Percentiles rank a stretch among this genome's conserved stretches.
phyloP scores from a whole-genome alignment of 805 yeast genomes.

The Lachancea thermotolerans region DNA sequence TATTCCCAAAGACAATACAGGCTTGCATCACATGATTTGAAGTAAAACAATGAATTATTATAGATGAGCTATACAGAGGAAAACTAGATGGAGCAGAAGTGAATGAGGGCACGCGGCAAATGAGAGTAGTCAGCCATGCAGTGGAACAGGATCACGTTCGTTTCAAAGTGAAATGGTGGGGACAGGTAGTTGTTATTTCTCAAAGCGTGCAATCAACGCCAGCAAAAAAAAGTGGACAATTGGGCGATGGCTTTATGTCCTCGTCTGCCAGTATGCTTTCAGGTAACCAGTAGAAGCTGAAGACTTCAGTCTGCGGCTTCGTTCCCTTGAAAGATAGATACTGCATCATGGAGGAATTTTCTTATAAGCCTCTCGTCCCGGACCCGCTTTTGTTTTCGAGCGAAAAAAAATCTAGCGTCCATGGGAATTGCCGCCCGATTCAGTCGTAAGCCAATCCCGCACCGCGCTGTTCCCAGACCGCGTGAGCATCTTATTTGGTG shows the following conservation, averaged over 20 bases:
- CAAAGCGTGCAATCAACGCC: constrained; percentile 5
- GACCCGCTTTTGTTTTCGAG: constrained; percentile 2
- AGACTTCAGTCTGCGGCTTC: constrained; percentile 8
- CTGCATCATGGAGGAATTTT: constrained; percentile 36
- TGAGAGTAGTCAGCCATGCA: neutral
- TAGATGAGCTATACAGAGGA: neutral
- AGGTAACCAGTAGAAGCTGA: constrained; percentile 7
- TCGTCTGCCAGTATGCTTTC: neutral
- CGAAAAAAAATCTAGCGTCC: constrained; percentile 8
- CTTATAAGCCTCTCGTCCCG: constrained; percentile 59
- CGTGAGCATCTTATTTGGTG: too few relatives aligned
- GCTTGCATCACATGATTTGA: neutral
- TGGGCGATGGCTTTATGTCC: neutral
- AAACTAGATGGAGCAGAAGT: neutral
- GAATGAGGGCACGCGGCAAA: neutral
- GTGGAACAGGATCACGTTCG: neutral
- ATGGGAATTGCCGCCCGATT: constrained; percentile 3
- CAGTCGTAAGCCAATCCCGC: neutral
- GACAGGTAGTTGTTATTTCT: neutral
- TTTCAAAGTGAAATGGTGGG: neutral
- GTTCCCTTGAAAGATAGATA: neutral
- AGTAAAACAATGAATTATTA: neutral
- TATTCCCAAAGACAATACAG: too few relatives aligned
- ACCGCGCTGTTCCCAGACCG: too few relatives aligned
- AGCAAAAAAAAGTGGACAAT: constrained; percentile 4